Conservation (phyloP, 306 rosid genomes). For the Begonia fuchsioides region DNA sequence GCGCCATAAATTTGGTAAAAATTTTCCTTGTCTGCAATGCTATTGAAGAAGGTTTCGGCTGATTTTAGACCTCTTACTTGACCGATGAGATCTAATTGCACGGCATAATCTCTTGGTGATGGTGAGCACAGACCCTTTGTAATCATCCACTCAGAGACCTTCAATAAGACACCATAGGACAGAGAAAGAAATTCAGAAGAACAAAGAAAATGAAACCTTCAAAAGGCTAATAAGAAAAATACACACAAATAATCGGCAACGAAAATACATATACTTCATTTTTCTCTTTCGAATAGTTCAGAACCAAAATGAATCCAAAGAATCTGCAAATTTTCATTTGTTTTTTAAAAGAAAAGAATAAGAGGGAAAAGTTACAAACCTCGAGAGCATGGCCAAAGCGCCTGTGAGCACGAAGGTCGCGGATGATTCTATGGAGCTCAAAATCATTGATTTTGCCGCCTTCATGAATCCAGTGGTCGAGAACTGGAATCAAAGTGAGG, state of each 20-base stretch:
- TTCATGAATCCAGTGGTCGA: slow-evolving; percentile 42
- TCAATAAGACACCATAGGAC: slow-evolving; percentile 1
- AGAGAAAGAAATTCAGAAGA: not conserved
- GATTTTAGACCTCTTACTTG: slow-evolving; percentile 42
- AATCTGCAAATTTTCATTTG: too few relatives aligned
- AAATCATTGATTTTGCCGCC: slow-evolving; percentile 12
- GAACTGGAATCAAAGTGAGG: slow-evolving; percentile 32
- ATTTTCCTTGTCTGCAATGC: slow-evolving; percentile 30
- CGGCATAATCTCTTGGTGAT: slow-evolving; percentile 32
- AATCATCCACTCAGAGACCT: slow-evolving; percentile 72
- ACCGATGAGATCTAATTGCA: slow-evolving; percentile 49
- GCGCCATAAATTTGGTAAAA: slow-evolving; percentile 37
- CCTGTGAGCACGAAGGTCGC: slow-evolving; percentile 25
- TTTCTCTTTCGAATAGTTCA: too few relatives aligned
- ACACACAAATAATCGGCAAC: too few relatives aligned
- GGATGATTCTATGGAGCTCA: slow-evolving; percentile 25
- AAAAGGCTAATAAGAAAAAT: too few relatives aligned
- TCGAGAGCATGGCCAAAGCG: slow-evolving; percentile 54
- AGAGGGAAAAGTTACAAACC: slow-evolving; percentile 10
- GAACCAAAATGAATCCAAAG: too few relatives aligned
- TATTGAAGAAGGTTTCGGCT: slow-evolving; percentile 46
- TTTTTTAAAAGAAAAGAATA: too few relatives aligned
- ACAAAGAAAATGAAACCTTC: too few relatives aligned
- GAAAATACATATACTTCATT: too few relatives aligned
- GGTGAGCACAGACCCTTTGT: slow-evolving; percentile 25